A percentile compares a stretch with the other conserved stretches of the same genome.
These are phyloP conservation scores for Arthroderma sp. DNA, from an alignment of 2,329 filamentous ascomycete genomes.

Conservation along the genomic window DNA sequence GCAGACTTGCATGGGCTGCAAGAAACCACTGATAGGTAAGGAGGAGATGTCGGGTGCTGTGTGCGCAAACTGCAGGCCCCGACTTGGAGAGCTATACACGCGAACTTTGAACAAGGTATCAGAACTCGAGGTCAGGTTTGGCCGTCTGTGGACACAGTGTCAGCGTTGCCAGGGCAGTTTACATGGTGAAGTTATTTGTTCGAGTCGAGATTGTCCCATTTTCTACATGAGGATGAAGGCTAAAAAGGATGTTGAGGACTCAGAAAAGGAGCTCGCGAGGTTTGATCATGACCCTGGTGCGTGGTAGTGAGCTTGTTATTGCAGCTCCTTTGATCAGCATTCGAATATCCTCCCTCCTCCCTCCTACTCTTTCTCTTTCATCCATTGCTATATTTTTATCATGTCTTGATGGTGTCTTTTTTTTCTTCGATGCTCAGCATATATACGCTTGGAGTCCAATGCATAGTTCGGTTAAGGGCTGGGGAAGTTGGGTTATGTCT, in stretches of 20 bases:
- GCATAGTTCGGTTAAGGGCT: neutral
- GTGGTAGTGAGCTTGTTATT: constrained; percentile 36
- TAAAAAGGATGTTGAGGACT: constrained; percentile 96
- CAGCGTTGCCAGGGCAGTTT: constrained; percentile 95
- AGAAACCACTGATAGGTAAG: constrained; percentile 76
- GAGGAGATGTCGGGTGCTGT: constrained; percentile 75
- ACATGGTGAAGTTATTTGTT: constrained; percentile 97
- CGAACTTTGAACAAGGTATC: constrained; percentile 79
- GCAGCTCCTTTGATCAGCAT: neutral
- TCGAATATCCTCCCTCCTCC: neutral
- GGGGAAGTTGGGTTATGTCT: neutral
- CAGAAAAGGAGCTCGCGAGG: constrained; percentile 72
- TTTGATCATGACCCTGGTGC: constrained; percentile 79
- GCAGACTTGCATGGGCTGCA: constrained; percentile 96
- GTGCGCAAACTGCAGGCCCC: constrained; percentile 70
- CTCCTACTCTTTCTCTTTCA: neutral
- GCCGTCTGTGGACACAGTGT: constrained; percentile 92
- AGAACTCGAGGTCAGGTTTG: constrained; percentile 86
- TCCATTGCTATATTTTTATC: neutral
- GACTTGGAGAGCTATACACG: constrained; percentile 85
- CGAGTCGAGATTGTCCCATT: constrained; percentile 90
- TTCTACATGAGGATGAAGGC: constrained; percentile 99
- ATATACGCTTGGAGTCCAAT: neutral
- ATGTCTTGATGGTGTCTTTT: neutral
- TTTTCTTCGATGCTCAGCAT: neutral